Base-by-base conservation (phyloP, 768 basidiomycete genomes). In the Mycena latifolia region DNA sequence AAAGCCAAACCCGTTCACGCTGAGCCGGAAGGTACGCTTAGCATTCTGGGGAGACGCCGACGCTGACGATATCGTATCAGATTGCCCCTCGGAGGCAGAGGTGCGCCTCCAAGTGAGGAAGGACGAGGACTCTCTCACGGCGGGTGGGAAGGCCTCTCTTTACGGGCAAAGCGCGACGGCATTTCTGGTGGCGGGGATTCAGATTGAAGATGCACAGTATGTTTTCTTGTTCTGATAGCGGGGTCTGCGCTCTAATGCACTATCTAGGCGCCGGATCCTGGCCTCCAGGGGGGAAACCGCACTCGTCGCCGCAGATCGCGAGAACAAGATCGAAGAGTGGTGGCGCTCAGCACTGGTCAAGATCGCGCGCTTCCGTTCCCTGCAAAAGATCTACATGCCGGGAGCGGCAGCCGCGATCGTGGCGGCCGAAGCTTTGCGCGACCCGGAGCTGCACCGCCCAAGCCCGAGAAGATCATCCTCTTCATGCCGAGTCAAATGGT, bases 191-290 rank as follows among this genome's bases (percentile, higher is more conserved):
- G 45, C 65, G 17, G 68, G 68, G 0, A 15, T 70, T 0, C 65
- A 70, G 37, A 20, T 70, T 2, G 69, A 70, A 33, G 65, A 67
- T 10, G 29, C 55, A 2, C 69, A 67, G 69, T 70, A 41, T 2
- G 69, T 22, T 0, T 63, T 2, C 33, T 14, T 5, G 8, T 10
- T 39, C 35, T 54, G 9, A 9, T 67, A 0, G 24, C 69, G 14
- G 37, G 10, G 33, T 35, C 6, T 35, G 14, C 14, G 14, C 33
- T 7, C 33, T 35, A 14, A 39, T 9, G 15, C 15, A 5, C n/a
- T 39, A 39, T 39, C 37, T 18, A 43, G 41, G 41, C 41, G 41
- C n/a, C 41, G 41, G 5, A 43, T 43, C 41, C 3, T n/a, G 5
- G 18, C 41, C 20, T 12, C 20, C 18, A 12, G 6, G 18, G 20